Evolutionary conservation across 306 rosid species (phyloP).

Genomic region (Cicer yamashitae): DNA sequence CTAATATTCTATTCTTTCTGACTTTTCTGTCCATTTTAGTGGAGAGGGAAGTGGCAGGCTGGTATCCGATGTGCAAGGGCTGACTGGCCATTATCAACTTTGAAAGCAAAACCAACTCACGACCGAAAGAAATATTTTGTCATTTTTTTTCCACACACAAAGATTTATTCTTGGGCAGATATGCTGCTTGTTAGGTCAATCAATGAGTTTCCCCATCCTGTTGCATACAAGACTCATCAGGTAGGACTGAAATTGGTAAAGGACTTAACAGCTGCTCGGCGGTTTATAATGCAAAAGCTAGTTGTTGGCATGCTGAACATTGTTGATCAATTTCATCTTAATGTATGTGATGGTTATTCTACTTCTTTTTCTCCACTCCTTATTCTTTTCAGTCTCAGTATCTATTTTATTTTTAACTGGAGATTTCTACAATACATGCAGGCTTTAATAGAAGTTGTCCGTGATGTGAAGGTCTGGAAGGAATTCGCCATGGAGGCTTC

Average conservation of each 20-base stretch:
- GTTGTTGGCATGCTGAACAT: conserved; percentile 87
- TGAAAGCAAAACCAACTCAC: conserved; percentile 97
- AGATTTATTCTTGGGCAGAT: conserved; percentile 96
- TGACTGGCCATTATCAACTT: conserved; percentile 93
- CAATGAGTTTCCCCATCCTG: conserved; percentile 79
- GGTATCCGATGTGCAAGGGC: conserved; percentile 95
- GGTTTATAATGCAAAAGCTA: conserved; percentile 89
- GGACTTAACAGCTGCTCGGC: conserved; percentile 79
- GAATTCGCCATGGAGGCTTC: conserved; percentile 96
- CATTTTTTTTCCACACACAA: conserved; percentile 89
- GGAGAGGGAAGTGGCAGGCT: conserved; percentile 99
- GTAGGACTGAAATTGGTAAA: conserved; percentile 79
- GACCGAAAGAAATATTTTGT: conserved; percentile 91
- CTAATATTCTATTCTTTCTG: conserved; percentile 45
- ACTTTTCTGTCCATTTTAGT: conserved; percentile 58
- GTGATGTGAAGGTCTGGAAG: conserved; percentile 81
- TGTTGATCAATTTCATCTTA: conserved; percentile 82
- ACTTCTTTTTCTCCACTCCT: conserved; percentile 28
- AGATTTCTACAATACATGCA: conserved; percentile 51
- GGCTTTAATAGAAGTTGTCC: conserved; percentile 85
- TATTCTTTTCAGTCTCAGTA: conserved; percentile 33
- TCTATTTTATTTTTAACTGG: conserved; percentile 27
- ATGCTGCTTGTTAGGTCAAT: conserved; percentile 81
- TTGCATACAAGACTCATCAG: conserved; percentile 79
- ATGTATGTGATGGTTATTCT: conserved; percentile 62